Percentiles rank a stretch among this genome's conserved stretches.
Conservation (phyloP, 495 filamentous ascomycete species). For the Penicillium simplicissimum region DNA sequence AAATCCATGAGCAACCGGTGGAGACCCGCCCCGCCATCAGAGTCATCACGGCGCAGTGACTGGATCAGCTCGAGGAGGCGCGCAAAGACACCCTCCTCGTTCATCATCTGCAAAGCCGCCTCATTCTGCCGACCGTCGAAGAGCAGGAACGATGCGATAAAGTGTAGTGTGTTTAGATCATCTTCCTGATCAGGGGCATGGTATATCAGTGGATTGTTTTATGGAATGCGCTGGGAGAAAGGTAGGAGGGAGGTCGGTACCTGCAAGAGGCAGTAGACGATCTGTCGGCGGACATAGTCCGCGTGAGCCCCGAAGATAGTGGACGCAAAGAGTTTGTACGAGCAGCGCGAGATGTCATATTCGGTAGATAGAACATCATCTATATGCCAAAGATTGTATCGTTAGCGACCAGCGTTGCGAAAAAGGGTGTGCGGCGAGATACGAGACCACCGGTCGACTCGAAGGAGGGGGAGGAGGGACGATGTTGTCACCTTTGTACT, state of each 20-base stretch:
- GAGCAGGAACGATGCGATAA: conserved; percentile 84
- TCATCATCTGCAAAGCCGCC: conserved; percentile 80
- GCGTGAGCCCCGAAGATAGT: conserved; percentile 69
- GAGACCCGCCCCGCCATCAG: conserved; percentile 63
- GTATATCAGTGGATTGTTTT: conserved; percentile 7
- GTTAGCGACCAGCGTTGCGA: background rate
- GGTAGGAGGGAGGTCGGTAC: conserved; percentile 36
- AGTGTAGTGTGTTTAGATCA: conserved; percentile 71
- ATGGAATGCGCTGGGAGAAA: background rate
- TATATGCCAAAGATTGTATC: conserved; percentile 23
- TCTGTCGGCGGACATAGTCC: conserved; percentile 89
- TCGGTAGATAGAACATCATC: conserved; percentile 82
- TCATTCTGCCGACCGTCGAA: conserved; percentile 85
- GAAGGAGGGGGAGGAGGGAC: background rate
- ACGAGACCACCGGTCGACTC: background rate
- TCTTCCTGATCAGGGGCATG: conserved; percentile 59
- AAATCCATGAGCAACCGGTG: conserved; percentile 84
- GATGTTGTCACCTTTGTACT: conserved; percentile 60
- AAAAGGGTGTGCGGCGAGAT: background rate
- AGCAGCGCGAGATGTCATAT: conserved; percentile 81
- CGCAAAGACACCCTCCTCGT: conserved; percentile 78
- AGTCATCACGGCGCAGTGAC: conserved; percentile 59
- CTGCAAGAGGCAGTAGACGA: conserved; percentile 88
- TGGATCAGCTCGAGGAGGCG: conserved; percentile 82
- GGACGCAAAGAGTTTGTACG: conserved; percentile 77